Evolutionary conservation across 179 eudicot species (phyloP).

Genomic region (Patellifolia procumbens): DNA sequence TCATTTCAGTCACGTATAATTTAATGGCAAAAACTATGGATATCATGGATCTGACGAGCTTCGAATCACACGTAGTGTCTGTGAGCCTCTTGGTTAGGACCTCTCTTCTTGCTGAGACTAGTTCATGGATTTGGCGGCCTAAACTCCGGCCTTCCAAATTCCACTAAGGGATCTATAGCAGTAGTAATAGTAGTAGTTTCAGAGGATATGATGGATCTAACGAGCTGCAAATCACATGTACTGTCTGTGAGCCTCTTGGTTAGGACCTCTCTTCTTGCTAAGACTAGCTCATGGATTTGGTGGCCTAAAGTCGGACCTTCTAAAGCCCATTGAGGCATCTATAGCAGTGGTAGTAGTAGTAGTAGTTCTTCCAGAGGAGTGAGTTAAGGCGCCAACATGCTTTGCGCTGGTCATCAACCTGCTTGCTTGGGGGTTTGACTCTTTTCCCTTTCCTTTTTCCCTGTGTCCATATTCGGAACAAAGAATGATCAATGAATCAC

Average conservation of each 20-base stretch:
- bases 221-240: not conserved
- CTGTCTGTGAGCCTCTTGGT: not conserved
- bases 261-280: not conserved
- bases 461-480: not conserved
- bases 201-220: not conserved
- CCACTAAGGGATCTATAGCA: too few species aligned
- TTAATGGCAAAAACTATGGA: not conserved
- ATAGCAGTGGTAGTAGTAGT: too few species aligned
- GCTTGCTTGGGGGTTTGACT: not conserved
- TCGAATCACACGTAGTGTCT: not conserved
- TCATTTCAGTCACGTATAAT: not conserved
- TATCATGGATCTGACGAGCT: slow-evolving; percentile 7
- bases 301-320: not conserved
- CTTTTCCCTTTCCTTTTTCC: not conserved
- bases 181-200: too few species aligned
- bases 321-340: not conserved
- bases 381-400: not conserved
- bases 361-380: too few species aligned
- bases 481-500: not conserved
- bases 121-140: too few species aligned
- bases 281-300: not conserved
- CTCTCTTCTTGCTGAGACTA: too few species aligned
- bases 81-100: too few species aligned
- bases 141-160: too few species aligned
- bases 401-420: not conserved